These are phyloP conservation scores for Alternaria angustiovoidea DNA, from an alignment of 2,329 filamentous ascomycete genomes.

Conservation along the genomic window DNA sequence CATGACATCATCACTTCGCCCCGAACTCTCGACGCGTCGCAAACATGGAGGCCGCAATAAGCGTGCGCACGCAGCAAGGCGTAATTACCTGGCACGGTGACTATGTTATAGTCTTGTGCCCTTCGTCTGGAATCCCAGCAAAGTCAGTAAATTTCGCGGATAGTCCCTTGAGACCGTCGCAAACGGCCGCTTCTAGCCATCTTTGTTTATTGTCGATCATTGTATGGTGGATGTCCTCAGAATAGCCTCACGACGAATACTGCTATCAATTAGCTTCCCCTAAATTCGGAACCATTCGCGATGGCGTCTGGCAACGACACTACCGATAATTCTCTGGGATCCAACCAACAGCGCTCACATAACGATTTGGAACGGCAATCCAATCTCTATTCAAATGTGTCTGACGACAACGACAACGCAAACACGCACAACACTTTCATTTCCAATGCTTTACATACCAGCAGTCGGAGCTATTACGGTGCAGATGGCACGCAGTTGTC, in stretches of 20 bases:
- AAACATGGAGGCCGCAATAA: slow-evolving; percentile 17
- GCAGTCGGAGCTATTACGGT: slow-evolving; percentile 23
- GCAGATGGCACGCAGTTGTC: slow-evolving; percentile 15
- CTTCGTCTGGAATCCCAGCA: slow-evolving; percentile 1
- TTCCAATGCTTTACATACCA: slow-evolving; percentile 32
- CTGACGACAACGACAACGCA: slow-evolving; percentile 3
- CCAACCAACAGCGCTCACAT: slow-evolving; percentile 34
- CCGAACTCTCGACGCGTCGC: slow-evolving; percentile 14
- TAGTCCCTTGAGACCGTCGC: slow-evolving; percentile 4
- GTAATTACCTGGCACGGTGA: background rate
- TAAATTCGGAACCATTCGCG: slow-evolving; percentile 8
- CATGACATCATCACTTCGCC: slow-evolving; percentile 34
- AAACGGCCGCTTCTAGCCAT: slow-evolving; percentile 1
- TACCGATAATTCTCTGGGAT: slow-evolving; percentile 44
- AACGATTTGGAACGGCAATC: slow-evolving; percentile 23
- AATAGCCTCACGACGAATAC: background rate
- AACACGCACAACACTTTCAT: slow-evolving; percentile 20
- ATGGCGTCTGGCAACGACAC: slow-evolving; percentile 44
- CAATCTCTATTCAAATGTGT: slow-evolving; percentile 8
- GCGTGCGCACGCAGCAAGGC: slow-evolving; percentile 11
- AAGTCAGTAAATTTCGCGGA: slow-evolving; percentile 5
- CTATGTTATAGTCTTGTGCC: slow-evolving; percentile 5
- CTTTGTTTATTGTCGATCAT: slow-evolving; percentile 1
- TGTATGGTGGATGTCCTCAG: background rate
- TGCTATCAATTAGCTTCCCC: background rate